Evolutionary conservation across 768 basidiomycete species (phyloP).

Genomic region (Termitomyces sp.): DNA sequence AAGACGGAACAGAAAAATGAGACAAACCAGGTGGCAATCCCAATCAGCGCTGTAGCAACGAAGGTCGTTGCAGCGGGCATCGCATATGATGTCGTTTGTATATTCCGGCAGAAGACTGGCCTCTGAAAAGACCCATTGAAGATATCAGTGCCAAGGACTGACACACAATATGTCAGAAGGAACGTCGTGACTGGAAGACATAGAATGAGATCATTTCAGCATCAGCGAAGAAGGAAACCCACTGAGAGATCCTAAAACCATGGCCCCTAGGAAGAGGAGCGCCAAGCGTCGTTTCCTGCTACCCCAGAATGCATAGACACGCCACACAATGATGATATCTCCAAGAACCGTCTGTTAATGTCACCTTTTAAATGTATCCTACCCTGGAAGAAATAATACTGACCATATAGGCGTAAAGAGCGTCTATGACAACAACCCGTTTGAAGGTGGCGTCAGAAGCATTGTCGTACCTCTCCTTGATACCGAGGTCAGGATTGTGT

Average conservation of each 20-base stretch:
- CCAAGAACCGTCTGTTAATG: conserved; percentile 4
- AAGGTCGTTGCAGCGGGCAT: conserved; percentile 8
- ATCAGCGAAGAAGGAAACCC: background rate
- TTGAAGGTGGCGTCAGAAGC: conserved; percentile 2
- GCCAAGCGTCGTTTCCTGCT: background rate
- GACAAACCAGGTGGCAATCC: conserved; percentile 4
- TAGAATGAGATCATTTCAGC: background rate
- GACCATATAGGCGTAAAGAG: conserved; percentile 7
- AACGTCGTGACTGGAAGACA: background rate
- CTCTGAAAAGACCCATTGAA: conserved; percentile 5
- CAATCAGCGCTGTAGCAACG: conserved; percentile 1
- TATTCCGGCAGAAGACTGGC: conserved; percentile 5
- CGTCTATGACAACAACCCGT: conserved; percentile 5
- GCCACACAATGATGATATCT: conserved; percentile 6
- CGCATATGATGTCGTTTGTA: conserved; percentile 6
- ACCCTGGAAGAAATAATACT: background rate
- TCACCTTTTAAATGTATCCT: background rate
- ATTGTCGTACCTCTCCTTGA: background rate
- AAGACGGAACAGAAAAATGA: background rate
- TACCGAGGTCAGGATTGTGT: conserved; percentile 1
- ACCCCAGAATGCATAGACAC: conserved; percentile 7
- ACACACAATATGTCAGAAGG: conserved; percentile 5
- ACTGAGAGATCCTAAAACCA: conserved; percentile 7
- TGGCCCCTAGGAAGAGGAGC: background rate
- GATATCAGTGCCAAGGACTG: conserved; percentile 8